Base-by-base conservation (phyloP, 2,329 filamentous ascomycete genomes). In the Karstenula rhodostoma region DNA sequence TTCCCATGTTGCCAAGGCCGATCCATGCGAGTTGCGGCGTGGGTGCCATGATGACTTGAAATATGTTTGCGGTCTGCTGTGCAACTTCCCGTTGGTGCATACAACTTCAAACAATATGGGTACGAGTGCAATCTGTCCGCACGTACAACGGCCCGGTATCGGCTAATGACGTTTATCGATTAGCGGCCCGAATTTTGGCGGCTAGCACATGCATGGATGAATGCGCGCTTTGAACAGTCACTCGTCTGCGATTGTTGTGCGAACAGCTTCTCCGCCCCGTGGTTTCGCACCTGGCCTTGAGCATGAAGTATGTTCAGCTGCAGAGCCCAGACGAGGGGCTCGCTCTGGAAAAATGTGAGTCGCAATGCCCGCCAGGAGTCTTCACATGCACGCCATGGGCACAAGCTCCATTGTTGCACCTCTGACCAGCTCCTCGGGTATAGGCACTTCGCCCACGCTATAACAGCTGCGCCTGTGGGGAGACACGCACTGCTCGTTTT, bases 1-100 rank as follows among this genome's bases (percentile, higher is more conserved):
- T 85, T 67, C 92, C 93, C 88, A 96, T 96, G 77, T 96, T 96
- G 55, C 93, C 93, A 53, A 96, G 85, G 59, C 93, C 93, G 57
- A 96, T 87, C 87, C 89, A 96, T 69, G 92, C 84, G 54, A 95
- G 72, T 77, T 85, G 87, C 49, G 78, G 29, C 29, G 29, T 10
- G 29, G 29, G 77, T 52, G 79, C 73, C 79, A 81, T 81, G 25
- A 19, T 33, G 50, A 53, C 2, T 37, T 7, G 4, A 43, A 32
- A 15, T 22, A 9, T 43, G n/a, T 49, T 35, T 46, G 15, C 17
- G 17, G 23, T 27, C 43, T 27, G 25, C 25, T 4, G n/a, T n/a
- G 25, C 15, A 9, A 44, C 19, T 46, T 17, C 9, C 4, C 7
- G 13, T 17, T 25, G 3, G 32, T n/a, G 5, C 4, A 35, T 40